Evolutionary conservation across 1,284 basidiomycete genomes (phyloP).

Genomic region (Marasmius sp.): DNA sequence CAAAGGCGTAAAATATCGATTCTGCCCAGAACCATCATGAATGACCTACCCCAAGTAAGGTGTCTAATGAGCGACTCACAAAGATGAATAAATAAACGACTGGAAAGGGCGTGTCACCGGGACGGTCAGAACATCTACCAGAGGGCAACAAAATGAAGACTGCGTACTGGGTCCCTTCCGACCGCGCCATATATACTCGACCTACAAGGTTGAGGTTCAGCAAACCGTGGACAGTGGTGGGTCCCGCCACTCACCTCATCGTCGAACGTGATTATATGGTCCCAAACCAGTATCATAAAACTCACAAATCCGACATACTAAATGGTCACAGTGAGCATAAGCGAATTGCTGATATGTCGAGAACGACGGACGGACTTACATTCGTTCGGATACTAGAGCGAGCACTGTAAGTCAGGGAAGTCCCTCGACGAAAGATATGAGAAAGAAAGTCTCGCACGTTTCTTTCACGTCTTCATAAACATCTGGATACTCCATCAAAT

Average conservation of each 20-base stretch:
- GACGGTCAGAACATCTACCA: not conserved
- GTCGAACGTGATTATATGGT: slow-evolving; percentile 47
- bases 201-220: slow-evolving; percentile 22
- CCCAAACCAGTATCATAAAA: slow-evolving; percentile 47
- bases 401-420: not conserved
- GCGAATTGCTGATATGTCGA: not conserved
- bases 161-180: slow-evolving; percentile 43
- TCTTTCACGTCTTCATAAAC: not conserved
- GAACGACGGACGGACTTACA: not conserved
- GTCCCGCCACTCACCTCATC: slow-evolving; percentile 36
- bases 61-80: slow-evolving; percentile 22
- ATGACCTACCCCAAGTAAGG: not conserved
- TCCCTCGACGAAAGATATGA: not conserved
- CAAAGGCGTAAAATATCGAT: slow-evolving; percentile 51
- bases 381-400: not conserved
- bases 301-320: slow-evolving; percentile 50
- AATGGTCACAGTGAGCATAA: not conserved
- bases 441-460: not conserved
- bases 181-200: slow-evolving; percentile 51
- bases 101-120: slow-evolving; percentile 16
- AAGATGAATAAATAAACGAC: slow-evolving; percentile 49
- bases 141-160: not conserved
- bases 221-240: not conserved
- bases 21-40: slow-evolving; percentile 25
- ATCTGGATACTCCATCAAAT: not conserved